These are phyloP conservation scores for Euryodendron excelsum DNA, from an alignment of 148 eudicot genomes.

Conservation along the genomic window DNA sequence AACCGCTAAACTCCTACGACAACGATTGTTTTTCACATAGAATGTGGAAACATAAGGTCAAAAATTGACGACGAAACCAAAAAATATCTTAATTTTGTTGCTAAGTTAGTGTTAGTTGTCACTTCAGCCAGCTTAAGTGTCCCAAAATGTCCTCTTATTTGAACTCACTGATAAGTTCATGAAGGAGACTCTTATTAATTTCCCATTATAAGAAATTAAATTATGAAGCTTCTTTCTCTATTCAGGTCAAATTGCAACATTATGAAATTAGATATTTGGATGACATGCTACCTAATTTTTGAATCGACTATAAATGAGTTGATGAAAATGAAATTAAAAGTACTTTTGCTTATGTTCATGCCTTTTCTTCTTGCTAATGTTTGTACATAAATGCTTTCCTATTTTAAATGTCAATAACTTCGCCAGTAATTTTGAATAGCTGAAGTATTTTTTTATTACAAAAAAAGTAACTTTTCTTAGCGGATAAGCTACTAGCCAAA, in stretches of 20 bases:
- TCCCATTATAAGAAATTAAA: not conserved
- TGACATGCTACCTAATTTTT: not conserved
- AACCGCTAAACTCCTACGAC: not conserved
- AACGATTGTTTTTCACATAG: not conserved
- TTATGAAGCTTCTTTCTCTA: not conserved
- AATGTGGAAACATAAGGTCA: not conserved
- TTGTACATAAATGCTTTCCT: too few relatives aligned
- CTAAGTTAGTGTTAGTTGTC: constrained; percentile 2
- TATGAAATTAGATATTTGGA: not conserved
- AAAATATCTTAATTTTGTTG: constrained; percentile 12
- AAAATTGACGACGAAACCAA: not conserved
- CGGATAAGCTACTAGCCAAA: too few relatives aligned
- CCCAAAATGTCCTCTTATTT: not conserved
- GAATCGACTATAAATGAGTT: not conserved
- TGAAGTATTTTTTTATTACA: too few relatives aligned
- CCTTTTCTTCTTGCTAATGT: not conserved
- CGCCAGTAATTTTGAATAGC: too few relatives aligned
- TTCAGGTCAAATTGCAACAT: not conserved
- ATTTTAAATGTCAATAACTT: too few relatives aligned
- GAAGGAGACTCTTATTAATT: not conserved
- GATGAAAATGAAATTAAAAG: not conserved
- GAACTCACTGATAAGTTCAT: not conserved
- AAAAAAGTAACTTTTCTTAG: too few relatives aligned
- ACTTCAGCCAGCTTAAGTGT: constrained; percentile 10
- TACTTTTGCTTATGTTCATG: not conserved